Evolutionary conservation across 1,284 basidiomycete species (phyloP), one percentile per base, ranked within the genome.

Genomic region (Amylostereum chailletii): DNA sequence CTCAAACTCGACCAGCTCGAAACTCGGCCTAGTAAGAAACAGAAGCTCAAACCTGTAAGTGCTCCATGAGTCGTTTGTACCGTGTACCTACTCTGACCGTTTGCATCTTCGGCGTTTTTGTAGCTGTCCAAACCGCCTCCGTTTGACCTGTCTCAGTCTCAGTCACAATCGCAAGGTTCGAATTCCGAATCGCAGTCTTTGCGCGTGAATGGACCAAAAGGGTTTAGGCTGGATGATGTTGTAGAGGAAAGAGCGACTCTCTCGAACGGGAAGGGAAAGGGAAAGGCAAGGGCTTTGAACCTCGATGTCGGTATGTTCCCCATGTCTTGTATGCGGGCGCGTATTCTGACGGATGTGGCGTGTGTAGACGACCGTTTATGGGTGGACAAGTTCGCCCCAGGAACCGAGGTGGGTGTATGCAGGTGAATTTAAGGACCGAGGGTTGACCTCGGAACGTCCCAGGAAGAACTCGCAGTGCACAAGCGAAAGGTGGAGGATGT

Each of bases 391-490:
- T 89, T 86, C 56, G 81, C 81, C 55, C 91, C 91, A 1, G 69
- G 56, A 0, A 72, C 69, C 2, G 81, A 86, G 69, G 88, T 88
- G 52, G 45, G 68, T 38, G 8, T 2, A 32, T 5, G 33, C 34
- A 31, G 19, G 34, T 39, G 19, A 19, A 19, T 19, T 19, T 19
- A 19, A 19, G 19, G 19, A 19, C 19, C 19, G 19, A 19, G 19
- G 19, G 19, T 19, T 19, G 19, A 19, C 19, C 19, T 19, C 19
- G 19, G 19, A 19, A 19, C 19, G 19, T 19, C 44, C 3, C 50
- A 91, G 88, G 76, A 72, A 30, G 85, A 94, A 34, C 74, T 99
- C 1, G 93, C 91, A 1, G 89, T 98, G 3, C 93, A 97, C 62
- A 83, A 87, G 51, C 77, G 77, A 11, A 94, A 98, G 62, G 81